phyloP scores from a whole-genome alignment of 225 moss, liverwort and hornwort genomes.

The Ulota crispa region DNA sequence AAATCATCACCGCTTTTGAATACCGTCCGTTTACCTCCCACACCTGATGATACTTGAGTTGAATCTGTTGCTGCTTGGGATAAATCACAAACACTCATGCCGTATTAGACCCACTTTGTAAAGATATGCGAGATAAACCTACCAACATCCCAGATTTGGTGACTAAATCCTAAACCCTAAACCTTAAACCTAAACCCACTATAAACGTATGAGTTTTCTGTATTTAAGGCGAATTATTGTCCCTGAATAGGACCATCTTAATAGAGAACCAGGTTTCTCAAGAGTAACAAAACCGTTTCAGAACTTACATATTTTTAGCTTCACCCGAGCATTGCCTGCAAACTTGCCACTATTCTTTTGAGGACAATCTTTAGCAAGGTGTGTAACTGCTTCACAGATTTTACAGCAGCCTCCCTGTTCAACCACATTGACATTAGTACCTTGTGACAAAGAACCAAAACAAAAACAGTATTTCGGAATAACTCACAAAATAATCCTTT shows the following conservation, averaged over 20 bases:
- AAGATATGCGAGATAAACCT: background rate
- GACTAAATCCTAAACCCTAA: background rate
- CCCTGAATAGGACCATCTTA: background rate
- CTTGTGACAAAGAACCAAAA: background rate
- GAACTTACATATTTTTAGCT: conserved; percentile 85
- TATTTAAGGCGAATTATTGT: background rate
- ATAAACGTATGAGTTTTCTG: background rate
- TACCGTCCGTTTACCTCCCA: conserved; percentile 59
- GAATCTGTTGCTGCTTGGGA: conserved; percentile 45
- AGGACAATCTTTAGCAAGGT: conserved; percentile 92
- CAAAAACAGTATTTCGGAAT: background rate
- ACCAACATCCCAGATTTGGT: background rate
- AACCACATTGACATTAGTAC: conserved; percentile 24
- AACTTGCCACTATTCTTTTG: conserved; percentile 62
- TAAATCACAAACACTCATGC: conserved; percentile 5
- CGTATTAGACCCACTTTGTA: conserved; percentile 19
- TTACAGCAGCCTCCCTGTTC: conserved; percentile 88
- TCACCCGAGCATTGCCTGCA: conserved; percentile 57
- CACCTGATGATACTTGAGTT: conserved; percentile 37
- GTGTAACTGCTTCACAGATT: conserved; percentile 75
- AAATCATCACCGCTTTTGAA: conserved; percentile 68
- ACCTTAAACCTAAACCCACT: background rate
- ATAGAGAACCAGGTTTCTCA: background rate
- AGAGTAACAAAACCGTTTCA: conserved; percentile 2
- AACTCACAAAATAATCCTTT: background rate